Conservation (phyloP, 2,329 filamentous ascomycete species). For the Aureobasidium sp. region DNA sequence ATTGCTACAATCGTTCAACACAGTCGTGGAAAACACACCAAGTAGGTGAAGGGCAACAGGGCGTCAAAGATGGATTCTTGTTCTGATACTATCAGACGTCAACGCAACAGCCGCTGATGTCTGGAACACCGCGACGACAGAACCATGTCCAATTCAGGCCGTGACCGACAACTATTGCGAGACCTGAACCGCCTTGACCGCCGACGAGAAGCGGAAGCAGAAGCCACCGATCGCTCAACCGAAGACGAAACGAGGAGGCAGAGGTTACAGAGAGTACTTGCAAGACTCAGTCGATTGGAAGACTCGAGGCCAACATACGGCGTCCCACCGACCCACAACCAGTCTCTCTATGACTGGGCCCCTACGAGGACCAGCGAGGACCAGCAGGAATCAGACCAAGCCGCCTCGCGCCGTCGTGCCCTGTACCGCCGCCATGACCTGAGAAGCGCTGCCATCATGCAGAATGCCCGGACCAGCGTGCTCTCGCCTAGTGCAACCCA, state of each 20-base stretch:
- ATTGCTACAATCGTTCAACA: background rate
- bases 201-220: background rate
- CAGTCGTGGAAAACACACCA: background rate
- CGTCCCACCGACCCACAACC: slow-evolving; percentile 39
- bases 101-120: slow-evolving; percentile 1
- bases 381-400: slow-evolving; percentile 25
- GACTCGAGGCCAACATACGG: slow-evolving; percentile 39
- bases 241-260: slow-evolving; percentile 33
- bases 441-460: slow-evolving; percentile 23
- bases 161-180: slow-evolving; percentile 3
- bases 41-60: background rate
- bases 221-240: slow-evolving; percentile 7
- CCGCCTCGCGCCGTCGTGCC: slow-evolving; percentile 31
- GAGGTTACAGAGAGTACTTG: slow-evolving; percentile 36
- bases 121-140: background rate
- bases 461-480: slow-evolving; percentile 20
- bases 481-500: slow-evolving; percentile 26
- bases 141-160: background rate
- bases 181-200: slow-evolving; percentile 5
- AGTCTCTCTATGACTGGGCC: slow-evolving; percentile 53
- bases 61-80: background rate
- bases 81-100: slow-evolving; percentile 6
- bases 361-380: slow-evolving; percentile 35
- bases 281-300: slow-evolving; percentile 35
- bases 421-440: slow-evolving; percentile 23